Conservation (phyloP, 2,329 filamentous ascomycete genomes). For the Lachnellula subtilissima region DNA sequence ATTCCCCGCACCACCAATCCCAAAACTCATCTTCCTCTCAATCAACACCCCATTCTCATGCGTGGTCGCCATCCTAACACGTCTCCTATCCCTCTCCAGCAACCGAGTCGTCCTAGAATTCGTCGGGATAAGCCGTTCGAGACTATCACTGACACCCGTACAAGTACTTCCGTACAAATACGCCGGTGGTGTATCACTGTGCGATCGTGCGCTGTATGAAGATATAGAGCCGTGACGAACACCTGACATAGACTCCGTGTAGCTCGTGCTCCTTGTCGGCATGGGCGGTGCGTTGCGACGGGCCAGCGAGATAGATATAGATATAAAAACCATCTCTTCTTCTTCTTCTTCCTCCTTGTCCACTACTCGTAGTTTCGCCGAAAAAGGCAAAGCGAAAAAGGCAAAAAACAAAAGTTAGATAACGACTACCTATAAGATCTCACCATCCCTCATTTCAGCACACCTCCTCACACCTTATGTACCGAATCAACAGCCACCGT, state of each 20-base stretch:
- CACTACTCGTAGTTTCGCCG: background rate
- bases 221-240: too few species aligned
- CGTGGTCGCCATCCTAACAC: background rate
- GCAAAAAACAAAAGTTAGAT: background rate
- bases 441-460: too few species aligned
- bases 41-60: background rate
- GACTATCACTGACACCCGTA: background rate
- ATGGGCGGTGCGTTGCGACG: background rate
- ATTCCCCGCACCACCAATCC: conserved; percentile 31
- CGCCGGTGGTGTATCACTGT: background rate
- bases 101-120: background rate
- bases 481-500: too few species aligned
- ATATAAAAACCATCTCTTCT: background rate
- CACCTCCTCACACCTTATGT: too few species aligned
- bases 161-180: background rate
- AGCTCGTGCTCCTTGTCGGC: background rate
- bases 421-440: too few species aligned
- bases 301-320: conserved; percentile 2
- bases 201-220: too few species aligned
- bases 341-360: background rate
- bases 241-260: background rate
- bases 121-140: background rate
- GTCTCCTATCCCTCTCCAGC: background rate
- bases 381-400: background rate
- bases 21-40: conserved; percentile 27